Evolutionary conservation across 1,284 basidiomycete species (phyloP), one percentile per base, ranked within the genome.

Genomic region (Singerocomus rubriflavus): DNA sequence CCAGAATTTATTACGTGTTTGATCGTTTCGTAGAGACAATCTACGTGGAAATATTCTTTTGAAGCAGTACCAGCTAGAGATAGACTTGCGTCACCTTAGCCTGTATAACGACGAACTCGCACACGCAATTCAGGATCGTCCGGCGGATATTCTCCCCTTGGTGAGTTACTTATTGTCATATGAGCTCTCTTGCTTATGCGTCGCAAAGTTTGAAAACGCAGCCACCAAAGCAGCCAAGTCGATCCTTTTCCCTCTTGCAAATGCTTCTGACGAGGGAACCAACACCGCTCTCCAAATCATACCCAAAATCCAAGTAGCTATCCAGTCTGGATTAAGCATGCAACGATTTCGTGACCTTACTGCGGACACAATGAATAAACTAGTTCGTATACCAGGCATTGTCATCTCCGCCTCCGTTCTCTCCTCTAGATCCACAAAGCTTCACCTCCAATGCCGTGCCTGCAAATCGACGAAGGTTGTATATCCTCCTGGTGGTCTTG

Each of bases 381-480:
- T 99, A 37, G 96, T 99, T 32, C 88, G 97, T 55, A 83, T 99
- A 37, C 97, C 97, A 1, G 97, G 97, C 31, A 99, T 99, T 63
- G 94, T 99, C 65, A 98, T 99, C 67, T 96, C 95, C 34, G 90
- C 97, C 1, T 97, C 95, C 5, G 88, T 95, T 9, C 82, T 98
- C 21, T 91, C 94, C 0, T 93, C 95, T 2, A 85, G 96, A 27
- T 94, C 96, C 10, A 96, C 93, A 12, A 91, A 90, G 58, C 80
- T 99, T 11, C 86, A 92, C 61, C 79, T 99, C 27, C 92, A 94
- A 71, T 99, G 97, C 71, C 91, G 94, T 54, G 84, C 86, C 4
- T 99, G 97, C 70, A 81, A 90, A 27, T 82, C 85, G 1, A 83
- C 85, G n/a, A 93, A 91, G 67, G 78, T 81, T 1, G 79, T 98